Percentiles rank a stretch among this genome's conserved stretches.
Conservation (phyloP, 1,284 basidiomycete genomes). For the Tilletia caries region DNA sequence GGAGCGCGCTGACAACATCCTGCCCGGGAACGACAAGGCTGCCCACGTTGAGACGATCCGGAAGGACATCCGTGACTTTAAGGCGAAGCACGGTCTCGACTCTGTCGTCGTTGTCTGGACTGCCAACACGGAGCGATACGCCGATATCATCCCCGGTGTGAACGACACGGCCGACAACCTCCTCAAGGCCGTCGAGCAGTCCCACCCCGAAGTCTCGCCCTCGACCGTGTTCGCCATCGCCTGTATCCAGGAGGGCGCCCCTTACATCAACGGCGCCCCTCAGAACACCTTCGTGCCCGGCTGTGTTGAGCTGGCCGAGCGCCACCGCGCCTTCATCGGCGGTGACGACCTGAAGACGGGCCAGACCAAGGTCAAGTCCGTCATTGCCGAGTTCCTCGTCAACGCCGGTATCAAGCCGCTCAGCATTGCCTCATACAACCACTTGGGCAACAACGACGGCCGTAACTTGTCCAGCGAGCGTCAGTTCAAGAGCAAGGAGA, state of each 20-base stretch:
- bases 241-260: conserved; percentile 87
- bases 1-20: conserved; percentile 85
- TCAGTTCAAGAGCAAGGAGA: conserved; percentile 96
- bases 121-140: conserved; percentile 97
- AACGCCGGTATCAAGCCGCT: conserved; percentile 98
- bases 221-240: conserved; percentile 94
- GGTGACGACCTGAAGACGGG: conserved; percentile 89
- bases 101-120: conserved; percentile 88
- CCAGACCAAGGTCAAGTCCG: conserved; percentile 66
- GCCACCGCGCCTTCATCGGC: conserved; percentile 84
- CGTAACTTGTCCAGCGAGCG: conserved; percentile 82
- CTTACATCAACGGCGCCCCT: conserved; percentile 95
- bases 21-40: conserved; percentile 80
- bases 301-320: conserved; percentile 86
- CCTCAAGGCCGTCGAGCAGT: conserved; percentile 74
- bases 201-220: conserved; percentile 88
- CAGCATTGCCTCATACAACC: conserved; percentile 95
- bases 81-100: conserved; percentile 75
- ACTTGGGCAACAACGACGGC: conserved; percentile 97
- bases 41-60: conserved; percentile 89
- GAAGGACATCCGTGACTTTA: conserved; percentile 89
- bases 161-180: conserved; percentile 92
- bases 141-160: conserved; percentile 85
- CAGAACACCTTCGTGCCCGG: conserved; percentile 99
- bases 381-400: conserved; percentile 94